Evolutionary conservation across 73 alveolate genomes (phyloP).

Genomic region (Tetrahymena elliotti): DNA sequence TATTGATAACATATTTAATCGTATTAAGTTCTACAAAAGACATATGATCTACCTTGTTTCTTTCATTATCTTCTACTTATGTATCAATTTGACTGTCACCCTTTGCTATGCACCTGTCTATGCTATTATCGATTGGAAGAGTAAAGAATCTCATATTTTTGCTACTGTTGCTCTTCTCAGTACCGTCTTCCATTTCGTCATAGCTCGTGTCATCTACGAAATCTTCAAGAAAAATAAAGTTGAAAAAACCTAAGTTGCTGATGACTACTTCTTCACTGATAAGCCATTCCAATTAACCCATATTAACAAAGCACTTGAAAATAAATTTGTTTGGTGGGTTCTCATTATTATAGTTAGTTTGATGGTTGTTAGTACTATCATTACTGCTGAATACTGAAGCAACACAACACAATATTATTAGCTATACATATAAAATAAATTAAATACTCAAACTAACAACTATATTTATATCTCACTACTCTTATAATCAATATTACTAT

Average conservation of each 20-base stretch:
- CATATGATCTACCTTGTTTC: not conserved
- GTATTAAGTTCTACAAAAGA: not conserved
- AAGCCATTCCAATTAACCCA: not conserved
- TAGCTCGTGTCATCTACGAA: not conserved
- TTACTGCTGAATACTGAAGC: not conserved
- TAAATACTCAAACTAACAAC: not conserved
- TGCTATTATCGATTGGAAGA: not conserved
- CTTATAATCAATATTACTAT: not conserved
- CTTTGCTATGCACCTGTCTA: not conserved
- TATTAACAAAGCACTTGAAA: not conserved
- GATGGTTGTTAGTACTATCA: not conserved
- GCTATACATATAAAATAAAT: not conserved
- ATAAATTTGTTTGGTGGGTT: not conserved
- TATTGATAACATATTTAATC: not conserved
- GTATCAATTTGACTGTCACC: not conserved
- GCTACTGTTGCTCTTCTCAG: not conserved
- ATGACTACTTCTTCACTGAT: not conserved
- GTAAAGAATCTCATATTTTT: not conserved
- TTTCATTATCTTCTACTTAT: not conserved
- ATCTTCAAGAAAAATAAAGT: not conserved
- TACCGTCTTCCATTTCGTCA: not conserved
- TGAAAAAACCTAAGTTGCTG: not conserved
- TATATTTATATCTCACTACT: not conserved
- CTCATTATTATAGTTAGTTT: not conserved
- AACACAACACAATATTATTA: not conserved